A percentile compares a stretch with the other conserved stretches of the same genome.
phyloP scores from a whole-genome alignment of 495 filamentous ascomycete species.

The Penicillium canescens region DNA sequence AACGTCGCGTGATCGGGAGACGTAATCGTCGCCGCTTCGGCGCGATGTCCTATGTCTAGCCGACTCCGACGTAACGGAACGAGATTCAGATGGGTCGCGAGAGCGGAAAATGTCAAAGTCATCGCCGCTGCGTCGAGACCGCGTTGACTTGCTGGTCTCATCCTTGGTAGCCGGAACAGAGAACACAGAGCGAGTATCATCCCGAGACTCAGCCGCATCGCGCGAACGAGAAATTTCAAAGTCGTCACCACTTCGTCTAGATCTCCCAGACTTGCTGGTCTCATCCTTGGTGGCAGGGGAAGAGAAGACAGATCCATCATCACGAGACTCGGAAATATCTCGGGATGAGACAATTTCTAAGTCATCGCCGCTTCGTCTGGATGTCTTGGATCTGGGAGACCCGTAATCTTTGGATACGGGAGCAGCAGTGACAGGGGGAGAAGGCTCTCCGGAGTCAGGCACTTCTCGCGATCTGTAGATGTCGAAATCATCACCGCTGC shows the following conservation, averaged over 20 bases:
- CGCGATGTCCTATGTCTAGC: background rate
- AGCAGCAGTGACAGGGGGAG: conserved; percentile 28
- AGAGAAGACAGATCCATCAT: conserved; percentile 8
- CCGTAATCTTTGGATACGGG: background rate
- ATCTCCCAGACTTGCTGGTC: conserved; percentile 2
- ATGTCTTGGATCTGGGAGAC: conserved; percentile 1
- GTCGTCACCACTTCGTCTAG: conserved; percentile 4
- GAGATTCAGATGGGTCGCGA: background rate
- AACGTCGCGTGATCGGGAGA: conserved; percentile 6
- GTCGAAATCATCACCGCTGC: conserved; percentile 3
- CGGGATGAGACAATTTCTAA: background rate
- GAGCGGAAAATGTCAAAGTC: background rate
- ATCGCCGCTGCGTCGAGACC: background rate
- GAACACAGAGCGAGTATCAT: background rate
- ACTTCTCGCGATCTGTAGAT: conserved; percentile 10
- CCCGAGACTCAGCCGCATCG: background rate
- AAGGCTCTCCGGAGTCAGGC: conserved; percentile 9
- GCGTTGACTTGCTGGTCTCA: background rate
- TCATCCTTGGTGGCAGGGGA: conserved; percentile 6
- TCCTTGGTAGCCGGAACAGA: background rate
- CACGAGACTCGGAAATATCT: background rate
- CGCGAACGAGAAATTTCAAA: conserved; percentile 1
- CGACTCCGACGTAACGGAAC: too few species aligned
- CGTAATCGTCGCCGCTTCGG: background rate
- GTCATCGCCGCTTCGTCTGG: background rate